A percentile compares a stretch with the other conserved stretches of the same genome.
Evolutionary conservation across 306 rosid species (phyloP).

Genomic region (Sindora glabra): DNA sequence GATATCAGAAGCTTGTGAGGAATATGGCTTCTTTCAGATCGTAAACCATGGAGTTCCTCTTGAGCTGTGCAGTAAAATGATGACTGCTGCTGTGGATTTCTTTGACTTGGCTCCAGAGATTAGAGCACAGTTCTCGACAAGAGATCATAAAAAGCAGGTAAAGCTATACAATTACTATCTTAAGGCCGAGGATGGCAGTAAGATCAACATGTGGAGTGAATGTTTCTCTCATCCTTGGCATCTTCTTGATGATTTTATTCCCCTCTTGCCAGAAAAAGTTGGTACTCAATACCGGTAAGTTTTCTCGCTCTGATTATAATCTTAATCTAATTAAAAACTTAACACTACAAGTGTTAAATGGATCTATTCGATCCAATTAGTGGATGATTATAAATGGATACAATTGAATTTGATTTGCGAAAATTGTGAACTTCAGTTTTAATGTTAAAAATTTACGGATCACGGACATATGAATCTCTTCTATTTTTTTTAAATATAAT

Average conservation of each 20-base stretch:
- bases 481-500: too few relatives aligned
- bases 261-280: constrained; percentile 20
- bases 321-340: neutral
- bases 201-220: constrained; percentile 42
- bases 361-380: too few relatives aligned
- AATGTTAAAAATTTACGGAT: too few relatives aligned
- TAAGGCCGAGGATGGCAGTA: constrained; percentile 9
- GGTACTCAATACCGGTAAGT: constrained; percentile 18
- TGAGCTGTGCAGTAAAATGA: constrained; percentile 19
- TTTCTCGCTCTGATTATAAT: neutral
- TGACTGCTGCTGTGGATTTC: constrained; percentile 20
- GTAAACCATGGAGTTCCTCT: constrained; percentile 45
- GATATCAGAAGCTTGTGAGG: constrained; percentile 39
- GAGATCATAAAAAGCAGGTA: constrained; percentile 22
- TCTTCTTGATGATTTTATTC: constrained; percentile 16
- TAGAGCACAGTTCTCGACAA: constrained; percentile 13
- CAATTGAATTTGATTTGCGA: too few relatives aligned
- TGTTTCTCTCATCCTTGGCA: constrained; percentile 31
- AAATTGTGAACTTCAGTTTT: too few relatives aligned
- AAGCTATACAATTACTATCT: constrained; percentile 22
- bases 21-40: constrained; percentile 38
- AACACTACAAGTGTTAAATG: too few relatives aligned
- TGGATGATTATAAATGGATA: too few relatives aligned
- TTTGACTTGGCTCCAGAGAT: constrained; percentile 32
- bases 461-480: too few relatives aligned